Base-by-base conservation (phyloP, 257 asterid genomes). In the Solanum bulbocastanum region DNA sequence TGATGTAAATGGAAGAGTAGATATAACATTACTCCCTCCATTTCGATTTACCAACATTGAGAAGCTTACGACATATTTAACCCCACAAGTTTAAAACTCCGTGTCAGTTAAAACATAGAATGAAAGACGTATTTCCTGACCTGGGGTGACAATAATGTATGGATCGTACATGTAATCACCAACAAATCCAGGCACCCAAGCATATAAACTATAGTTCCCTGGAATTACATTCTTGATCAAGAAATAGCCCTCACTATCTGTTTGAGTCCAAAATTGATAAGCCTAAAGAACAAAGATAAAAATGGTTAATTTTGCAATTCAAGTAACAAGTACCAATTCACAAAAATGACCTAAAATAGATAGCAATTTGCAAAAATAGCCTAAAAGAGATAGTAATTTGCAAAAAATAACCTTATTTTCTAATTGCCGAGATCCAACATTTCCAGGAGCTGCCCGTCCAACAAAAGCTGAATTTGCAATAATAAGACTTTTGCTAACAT, bases 381-480 rank as follows among this genome's bases (percentile, higher is more conserved):
- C 4, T 69, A 25, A 52, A 5, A 52, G 60, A 18, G 62, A 52
- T 16, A 52, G 62, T n/a, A 52, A 52, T 52, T 52, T 52, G 62
- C 62, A 16, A 8, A 39, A 35, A 20, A 0, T 52, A 3, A 94
- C 99, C 98, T 93, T 95, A 91, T 90, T 95, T 89, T 95, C 98
- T 16, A 40, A 88, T 92, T 96, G 99, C 98, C 98, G 94, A 10
- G 98, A 96, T 91, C 98, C 99, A 22, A 88, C 83, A n/a, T 94
- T 93, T 36, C 98, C 98, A 0, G 97, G 94, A 3, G 90, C 88
- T 86, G 98, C 99, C 44, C 95, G 89, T 37, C 99, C 99, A 36
- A 96, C 86, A 73, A 69, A 92, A 68, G 98, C 98, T 18, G 93
- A 91, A 68, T 65, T 91, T 78, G 97, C 97, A n/a, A 86, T 85